Percentiles rank a stretch among this genome's conserved stretches.
These are phyloP conservation scores for Peronosclerospora sorghi DNA, from an alignment of 352 stramenopile genomes.

Conservation along the genomic window DNA sequence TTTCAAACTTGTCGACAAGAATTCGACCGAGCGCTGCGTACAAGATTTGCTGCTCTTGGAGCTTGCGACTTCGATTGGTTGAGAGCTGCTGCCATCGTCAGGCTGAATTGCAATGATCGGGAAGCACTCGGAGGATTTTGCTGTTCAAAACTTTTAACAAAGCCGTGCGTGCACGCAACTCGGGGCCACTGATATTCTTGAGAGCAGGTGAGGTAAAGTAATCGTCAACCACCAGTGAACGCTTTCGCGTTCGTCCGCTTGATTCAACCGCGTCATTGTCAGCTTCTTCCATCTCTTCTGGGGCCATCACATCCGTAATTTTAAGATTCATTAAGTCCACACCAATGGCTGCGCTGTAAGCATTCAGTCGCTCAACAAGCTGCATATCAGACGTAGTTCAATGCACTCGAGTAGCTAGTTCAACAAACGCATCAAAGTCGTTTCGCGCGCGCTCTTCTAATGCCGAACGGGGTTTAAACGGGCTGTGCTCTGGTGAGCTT, in stretches of 20 bases:
- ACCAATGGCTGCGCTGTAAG: conserved; percentile 60
- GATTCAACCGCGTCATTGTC: neutral
- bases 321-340: conserved; percentile 82
- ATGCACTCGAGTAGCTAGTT: too few relatives aligned
- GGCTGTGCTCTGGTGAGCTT: conserved; percentile 15
- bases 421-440: too few relatives aligned
- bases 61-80: conserved; percentile 42
- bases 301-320: too few relatives aligned
- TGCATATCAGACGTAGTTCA: conserved; percentile 67
- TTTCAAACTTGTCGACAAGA: too few relatives aligned
- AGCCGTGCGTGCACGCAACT: conserved; percentile 84
- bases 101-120: conserved; percentile 72
- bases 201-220: conserved; percentile 64
- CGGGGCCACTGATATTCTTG: conserved; percentile 42
- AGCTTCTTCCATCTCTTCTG: conserved; percentile 12
- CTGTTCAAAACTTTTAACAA: conserved; percentile 87
- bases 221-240: conserved; percentile 46
- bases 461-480: too few relatives aligned
- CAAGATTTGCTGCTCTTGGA: too few relatives aligned
- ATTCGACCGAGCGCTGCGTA: too few relatives aligned
- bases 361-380: too few relatives aligned
- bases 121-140: conserved; percentile 80
- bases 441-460: too few relatives aligned
- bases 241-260: conserved; percentile 16
- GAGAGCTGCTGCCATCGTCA: conserved; percentile 27